These are phyloP conservation scores for Camellia granthamiana DNA, from an alignment of 148 eudicot species.

Conservation along the genomic window DNA sequence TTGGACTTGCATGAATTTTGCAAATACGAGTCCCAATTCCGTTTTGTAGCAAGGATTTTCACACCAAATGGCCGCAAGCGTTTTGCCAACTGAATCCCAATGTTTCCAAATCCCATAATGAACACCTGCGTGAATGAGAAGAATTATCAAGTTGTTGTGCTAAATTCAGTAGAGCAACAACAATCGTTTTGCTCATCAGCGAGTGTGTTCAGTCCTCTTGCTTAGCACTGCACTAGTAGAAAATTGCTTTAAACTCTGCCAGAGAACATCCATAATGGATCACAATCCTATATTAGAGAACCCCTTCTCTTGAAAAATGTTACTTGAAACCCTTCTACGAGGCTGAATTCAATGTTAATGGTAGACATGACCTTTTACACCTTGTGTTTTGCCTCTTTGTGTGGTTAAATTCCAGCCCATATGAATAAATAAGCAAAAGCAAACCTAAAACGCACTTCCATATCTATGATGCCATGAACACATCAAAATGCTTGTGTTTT, in stretches of 20 bases:
- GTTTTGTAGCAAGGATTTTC: constrained; percentile 82
- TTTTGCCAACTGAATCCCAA: constrained; percentile 82
- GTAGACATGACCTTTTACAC: background rate
- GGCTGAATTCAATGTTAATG: background rate
- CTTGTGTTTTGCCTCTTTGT: background rate
- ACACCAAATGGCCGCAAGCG: constrained; percentile 93
- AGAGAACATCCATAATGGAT: background rate
- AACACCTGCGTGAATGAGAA: constrained; percentile 52
- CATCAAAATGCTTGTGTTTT: background rate
- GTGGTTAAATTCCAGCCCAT: background rate
- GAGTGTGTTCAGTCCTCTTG: background rate
- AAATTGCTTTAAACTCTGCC: background rate
- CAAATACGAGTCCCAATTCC: constrained; percentile 59
- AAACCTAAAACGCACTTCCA: background rate
- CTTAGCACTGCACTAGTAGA: background rate
- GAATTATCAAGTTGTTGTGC: background rate
- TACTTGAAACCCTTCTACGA: background rate
- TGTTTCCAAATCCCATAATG: constrained; percentile 85
- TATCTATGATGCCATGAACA: background rate
- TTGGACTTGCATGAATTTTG: constrained; percentile 21
- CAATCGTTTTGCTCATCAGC: constrained; percentile 4
- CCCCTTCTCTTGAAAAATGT: background rate
- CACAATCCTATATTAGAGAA: background rate
- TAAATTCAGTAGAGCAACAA: background rate
- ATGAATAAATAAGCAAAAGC: constrained; percentile 3